A percentile compares a stretch with the other conserved stretches of the same genome.
These are phyloP conservation scores for Cladorrhinum sp. DNA, from an alignment of 2,329 filamentous ascomycete genomes.

Conservation along the genomic window DNA sequence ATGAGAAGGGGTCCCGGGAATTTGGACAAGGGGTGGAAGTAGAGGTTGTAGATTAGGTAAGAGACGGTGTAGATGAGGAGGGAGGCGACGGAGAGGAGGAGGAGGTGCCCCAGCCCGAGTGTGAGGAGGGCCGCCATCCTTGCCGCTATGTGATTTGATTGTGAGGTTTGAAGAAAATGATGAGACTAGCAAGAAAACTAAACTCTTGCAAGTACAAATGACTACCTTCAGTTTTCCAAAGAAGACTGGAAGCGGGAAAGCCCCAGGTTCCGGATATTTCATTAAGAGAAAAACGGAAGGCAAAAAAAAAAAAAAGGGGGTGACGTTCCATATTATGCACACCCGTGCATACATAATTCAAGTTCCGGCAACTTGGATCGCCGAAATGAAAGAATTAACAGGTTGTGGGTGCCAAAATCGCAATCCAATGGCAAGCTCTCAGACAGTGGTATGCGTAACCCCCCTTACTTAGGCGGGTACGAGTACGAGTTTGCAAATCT, in stretches of 20 bases:
- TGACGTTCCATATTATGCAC: background rate
- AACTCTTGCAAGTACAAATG: too few relatives aligned
- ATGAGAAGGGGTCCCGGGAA: conserved; percentile 33
- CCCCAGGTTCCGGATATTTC: background rate
- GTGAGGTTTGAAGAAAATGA: too few relatives aligned
- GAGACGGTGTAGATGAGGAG: conserved; percentile 15
- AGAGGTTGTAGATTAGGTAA: conserved; percentile 32
- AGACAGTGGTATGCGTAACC: too few relatives aligned
- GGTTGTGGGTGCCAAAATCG: background rate
- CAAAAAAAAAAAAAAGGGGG: too few relatives aligned
- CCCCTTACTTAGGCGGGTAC: conserved; percentile 8
- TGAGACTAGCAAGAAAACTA: too few relatives aligned
- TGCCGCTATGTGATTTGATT: background rate
- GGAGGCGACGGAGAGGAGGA: conserved; percentile 1
- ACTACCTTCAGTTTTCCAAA: background rate
- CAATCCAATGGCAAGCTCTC: background rate
- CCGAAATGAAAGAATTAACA: background rate
- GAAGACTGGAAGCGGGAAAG: background rate
- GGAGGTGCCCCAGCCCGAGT: conserved; percentile 8
- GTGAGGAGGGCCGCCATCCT: conserved; percentile 14
- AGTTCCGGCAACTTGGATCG: background rate
- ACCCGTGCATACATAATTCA: background rate
- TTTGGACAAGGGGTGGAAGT: conserved; percentile 34
- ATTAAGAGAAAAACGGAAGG: background rate
- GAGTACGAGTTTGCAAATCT: background rate